phyloP scores from a whole-genome alignment of 2,329 filamentous ascomycete species.

The Exophiala viscosa region DNA sequence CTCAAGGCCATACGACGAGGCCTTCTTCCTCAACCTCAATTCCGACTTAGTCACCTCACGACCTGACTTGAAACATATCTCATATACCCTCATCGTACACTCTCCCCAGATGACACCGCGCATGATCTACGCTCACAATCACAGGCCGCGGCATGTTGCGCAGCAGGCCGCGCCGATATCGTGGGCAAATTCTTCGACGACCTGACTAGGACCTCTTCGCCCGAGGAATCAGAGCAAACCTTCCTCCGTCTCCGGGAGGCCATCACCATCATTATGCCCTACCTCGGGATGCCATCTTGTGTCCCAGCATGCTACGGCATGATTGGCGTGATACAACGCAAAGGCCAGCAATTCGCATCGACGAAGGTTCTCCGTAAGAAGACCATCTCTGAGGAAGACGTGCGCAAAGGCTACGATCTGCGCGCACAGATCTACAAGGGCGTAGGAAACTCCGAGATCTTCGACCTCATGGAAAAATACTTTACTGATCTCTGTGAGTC shows the following conservation, averaged over 20 bases:
- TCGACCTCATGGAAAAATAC: slow-evolving; percentile 2
- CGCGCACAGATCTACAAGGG: slow-evolving; percentile 1
- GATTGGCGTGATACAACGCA: slow-evolving; percentile 11
- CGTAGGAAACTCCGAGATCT: slow-evolving; percentile 10
- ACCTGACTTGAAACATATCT: slow-evolving; percentile 3
- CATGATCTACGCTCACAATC: neutral
- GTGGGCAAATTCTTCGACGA: slow-evolving; percentile 15
- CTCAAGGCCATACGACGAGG: slow-evolving; percentile 3
- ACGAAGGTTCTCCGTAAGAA: slow-evolving; percentile 1
- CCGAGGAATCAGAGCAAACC: slow-evolving; percentile 5
- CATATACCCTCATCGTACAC: slow-evolving; percentile 10
- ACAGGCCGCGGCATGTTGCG: slow-evolving; percentile 12
- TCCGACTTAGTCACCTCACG: neutral
- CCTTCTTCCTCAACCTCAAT: slow-evolving; percentile 6
- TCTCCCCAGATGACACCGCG: neutral
- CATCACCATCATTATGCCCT: slow-evolving; percentile 11
- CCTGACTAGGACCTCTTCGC: neutral
- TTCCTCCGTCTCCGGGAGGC: slow-evolving; percentile 9
- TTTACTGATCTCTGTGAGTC: slow-evolving; percentile 8
- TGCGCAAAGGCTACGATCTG: slow-evolving; percentile 4
- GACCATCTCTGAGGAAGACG: slow-evolving; percentile 3
- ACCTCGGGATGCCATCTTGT: slow-evolving; percentile 10
- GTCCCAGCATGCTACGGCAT: slow-evolving; percentile 14
- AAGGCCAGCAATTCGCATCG: slow-evolving; percentile 3
- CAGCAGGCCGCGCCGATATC: slow-evolving; percentile 12